These are phyloP conservation scores for Adenanthera pavonina DNA, from an alignment of 306 rosid species.

Conservation along the genomic window DNA sequence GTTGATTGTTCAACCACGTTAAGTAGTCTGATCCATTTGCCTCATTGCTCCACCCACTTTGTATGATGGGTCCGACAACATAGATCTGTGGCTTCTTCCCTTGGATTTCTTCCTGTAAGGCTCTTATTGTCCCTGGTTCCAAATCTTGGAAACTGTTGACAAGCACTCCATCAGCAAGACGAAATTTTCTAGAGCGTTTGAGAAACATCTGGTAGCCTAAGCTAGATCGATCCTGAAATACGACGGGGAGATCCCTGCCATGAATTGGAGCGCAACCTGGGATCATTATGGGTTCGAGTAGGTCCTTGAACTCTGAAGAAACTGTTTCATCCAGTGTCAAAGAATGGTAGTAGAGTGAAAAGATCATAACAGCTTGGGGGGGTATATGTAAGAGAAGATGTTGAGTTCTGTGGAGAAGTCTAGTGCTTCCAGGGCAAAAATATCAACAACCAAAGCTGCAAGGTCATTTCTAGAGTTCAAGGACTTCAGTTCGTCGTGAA, in stretches of 20 bases:
- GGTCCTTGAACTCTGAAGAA: slow-evolving; percentile 14
- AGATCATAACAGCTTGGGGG: background rate
- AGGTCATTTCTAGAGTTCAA: slow-evolving; percentile 25
- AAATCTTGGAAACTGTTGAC: slow-evolving; percentile 36
- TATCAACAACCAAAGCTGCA: slow-evolving; percentile 37
- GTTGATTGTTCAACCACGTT: slow-evolving; percentile 42
- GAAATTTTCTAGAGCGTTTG: background rate
- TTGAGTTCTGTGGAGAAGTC: slow-evolving; percentile 45
- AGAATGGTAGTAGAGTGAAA: slow-evolving; percentile 17
- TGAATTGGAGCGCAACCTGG: background rate
- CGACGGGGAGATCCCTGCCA: background rate
- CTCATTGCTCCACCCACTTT: slow-evolving; percentile 15
- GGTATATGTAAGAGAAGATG: slow-evolving; percentile 38
- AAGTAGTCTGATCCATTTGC: slow-evolving; percentile 6
- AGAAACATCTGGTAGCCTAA: slow-evolving; percentile 10
- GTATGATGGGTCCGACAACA: slow-evolving; percentile 46
- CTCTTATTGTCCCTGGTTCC: slow-evolving; percentile 34
- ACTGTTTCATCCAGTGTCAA: background rate
- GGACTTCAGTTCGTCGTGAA: slow-evolving; percentile 32
- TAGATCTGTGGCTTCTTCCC: slow-evolving; percentile 7
- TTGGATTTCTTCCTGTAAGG: slow-evolving; percentile 1
- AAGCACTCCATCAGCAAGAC: slow-evolving; percentile 32
- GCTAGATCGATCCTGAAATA: slow-evolving; percentile 11
- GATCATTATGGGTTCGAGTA: background rate
- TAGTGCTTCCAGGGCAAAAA: slow-evolving; percentile 36